Evolutionary conservation across 2,329 filamentous ascomycete species (phyloP).

Genomic region (Cladosporium austrohemisphaericum): DNA sequence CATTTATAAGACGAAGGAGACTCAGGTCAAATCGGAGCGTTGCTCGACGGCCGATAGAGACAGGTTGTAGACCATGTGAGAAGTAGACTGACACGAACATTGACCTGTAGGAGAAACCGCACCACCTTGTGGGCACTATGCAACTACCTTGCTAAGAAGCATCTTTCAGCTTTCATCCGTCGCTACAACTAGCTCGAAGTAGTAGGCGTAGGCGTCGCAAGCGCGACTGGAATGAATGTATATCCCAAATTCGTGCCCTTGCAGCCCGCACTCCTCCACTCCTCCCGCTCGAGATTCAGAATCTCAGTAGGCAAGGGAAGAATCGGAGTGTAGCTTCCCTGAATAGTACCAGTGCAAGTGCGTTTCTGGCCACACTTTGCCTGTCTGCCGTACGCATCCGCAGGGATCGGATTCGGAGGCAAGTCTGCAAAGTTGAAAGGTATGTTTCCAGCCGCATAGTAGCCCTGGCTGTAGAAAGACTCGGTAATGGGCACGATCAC

Average conservation of each 20-base stretch:
- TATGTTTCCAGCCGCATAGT: neutral
- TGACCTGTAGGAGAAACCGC: too few relatives aligned
- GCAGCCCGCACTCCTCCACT: constrained; percentile 1
- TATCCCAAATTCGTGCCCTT: neutral
- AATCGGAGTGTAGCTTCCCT: neutral
- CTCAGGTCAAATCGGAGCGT: neutral
- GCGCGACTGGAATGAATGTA: neutral
- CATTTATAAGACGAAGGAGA: neutral
- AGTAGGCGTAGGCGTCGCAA: neutral
- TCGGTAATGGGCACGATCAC: neutral
- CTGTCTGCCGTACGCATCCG: neutral
- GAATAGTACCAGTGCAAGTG: neutral
- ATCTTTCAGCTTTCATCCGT: neutral
- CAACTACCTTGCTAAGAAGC: too few relatives aligned
- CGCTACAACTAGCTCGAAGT: neutral
- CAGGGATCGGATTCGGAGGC: constrained; percentile 5
- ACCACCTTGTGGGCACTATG: too few relatives aligned
- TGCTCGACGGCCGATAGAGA: too few relatives aligned
- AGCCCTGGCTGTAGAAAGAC: neutral
- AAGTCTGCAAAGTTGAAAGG: constrained; percentile 4
- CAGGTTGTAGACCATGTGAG: neutral
- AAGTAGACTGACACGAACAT: neutral
- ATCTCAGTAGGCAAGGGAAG: constrained; percentile 6
- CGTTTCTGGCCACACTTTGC: neutral
- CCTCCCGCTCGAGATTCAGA: constrained; percentile 1